phyloP scores from a whole-genome alignment of 192 early-diverging fungal genomes.

The Coemansia pectinata region DNA sequence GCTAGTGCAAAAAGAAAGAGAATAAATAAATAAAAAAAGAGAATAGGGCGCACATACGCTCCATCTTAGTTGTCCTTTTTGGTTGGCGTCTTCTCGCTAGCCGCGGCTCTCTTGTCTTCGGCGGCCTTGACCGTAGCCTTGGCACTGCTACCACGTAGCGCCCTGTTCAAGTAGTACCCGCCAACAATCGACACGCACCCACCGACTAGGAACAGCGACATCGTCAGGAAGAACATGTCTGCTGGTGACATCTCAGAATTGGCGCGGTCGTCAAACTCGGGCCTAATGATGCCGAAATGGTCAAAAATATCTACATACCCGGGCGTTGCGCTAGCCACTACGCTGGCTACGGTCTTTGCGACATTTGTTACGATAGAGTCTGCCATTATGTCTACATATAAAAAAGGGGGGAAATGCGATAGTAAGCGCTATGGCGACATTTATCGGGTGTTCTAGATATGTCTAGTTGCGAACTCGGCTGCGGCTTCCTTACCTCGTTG shows the following conservation, averaged over 20 bases:
- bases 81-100: slow-evolving; percentile 5
- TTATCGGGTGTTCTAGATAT: neutral
- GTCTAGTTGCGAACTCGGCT: neutral
- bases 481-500: neutral
- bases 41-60: neutral
- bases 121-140: slow-evolving; percentile 34
- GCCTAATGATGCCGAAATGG: slow-evolving; percentile 50
- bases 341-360: slow-evolving; percentile 36
- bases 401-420: neutral
- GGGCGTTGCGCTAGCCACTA: slow-evolving; percentile 24
- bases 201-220: slow-evolving; percentile 55
- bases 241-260: slow-evolving; percentile 56
- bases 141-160: slow-evolving; percentile 38
- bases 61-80: slow-evolving; percentile 5
- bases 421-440: neutral
- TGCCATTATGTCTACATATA: slow-evolving; percentile 27
- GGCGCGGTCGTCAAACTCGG: slow-evolving; percentile 51
- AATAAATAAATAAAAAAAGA: neutral
- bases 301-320: slow-evolving; percentile 43
- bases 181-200: slow-evolving; percentile 54
- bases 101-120: slow-evolving; percentile 17
- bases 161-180: slow-evolving; percentile 54
- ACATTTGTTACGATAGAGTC: slow-evolving; percentile 37
- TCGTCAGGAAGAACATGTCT: slow-evolving; percentile 54
- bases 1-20: neutral